A percentile compares a stretch with the other conserved stretches of the same genome.
Conservation (phyloP, 2,329 filamentous ascomycete species). For the Colletotrichum chrysophilum region DNA sequence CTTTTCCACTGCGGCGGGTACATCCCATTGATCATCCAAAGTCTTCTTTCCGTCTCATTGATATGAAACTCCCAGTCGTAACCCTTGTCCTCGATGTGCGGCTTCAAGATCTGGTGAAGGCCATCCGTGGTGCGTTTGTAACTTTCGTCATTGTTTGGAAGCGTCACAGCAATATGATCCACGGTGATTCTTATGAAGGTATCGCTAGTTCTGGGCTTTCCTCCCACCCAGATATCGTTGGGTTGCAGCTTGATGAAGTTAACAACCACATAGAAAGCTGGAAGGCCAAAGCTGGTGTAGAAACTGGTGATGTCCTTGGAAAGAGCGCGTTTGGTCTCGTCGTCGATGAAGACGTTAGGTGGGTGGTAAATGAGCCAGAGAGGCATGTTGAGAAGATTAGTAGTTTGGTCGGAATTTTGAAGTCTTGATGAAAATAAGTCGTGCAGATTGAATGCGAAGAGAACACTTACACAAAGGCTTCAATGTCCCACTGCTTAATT, state of each 20-base stretch:
- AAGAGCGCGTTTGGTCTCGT: conserved; percentile 32
- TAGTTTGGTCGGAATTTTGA: background rate
- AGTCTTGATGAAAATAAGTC: background rate
- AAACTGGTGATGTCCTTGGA: conserved; percentile 37
- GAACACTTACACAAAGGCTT: background rate
- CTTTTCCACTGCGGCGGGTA: conserved; percentile 37
- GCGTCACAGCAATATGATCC: conserved; percentile 27
- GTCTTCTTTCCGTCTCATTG: conserved; percentile 42
- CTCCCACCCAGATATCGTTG: conserved; percentile 26
- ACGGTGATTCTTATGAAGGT: conserved; percentile 38
- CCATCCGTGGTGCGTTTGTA: background rate
- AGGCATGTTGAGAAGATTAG: conserved; percentile 35
- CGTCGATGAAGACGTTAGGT: conserved; percentile 33
- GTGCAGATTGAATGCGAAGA: background rate
- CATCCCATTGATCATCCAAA: conserved; percentile 50
- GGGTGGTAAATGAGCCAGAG: conserved; percentile 49
- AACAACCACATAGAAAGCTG: conserved; percentile 49
- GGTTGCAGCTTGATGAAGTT: conserved; percentile 38
- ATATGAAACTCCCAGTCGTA: conserved; percentile 50
- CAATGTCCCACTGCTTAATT: fast-evolving
- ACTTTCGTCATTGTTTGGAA: conserved; percentile 28
- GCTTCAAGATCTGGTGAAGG: conserved; percentile 39
- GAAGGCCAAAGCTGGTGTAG: conserved; percentile 33
- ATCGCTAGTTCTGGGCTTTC: conserved; percentile 21
- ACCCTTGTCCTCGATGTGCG: conserved; percentile 42